These are phyloP conservation scores for Ramalina intermedia DNA, from an alignment of 495 filamentous ascomycete species.

Conservation along the genomic window DNA sequence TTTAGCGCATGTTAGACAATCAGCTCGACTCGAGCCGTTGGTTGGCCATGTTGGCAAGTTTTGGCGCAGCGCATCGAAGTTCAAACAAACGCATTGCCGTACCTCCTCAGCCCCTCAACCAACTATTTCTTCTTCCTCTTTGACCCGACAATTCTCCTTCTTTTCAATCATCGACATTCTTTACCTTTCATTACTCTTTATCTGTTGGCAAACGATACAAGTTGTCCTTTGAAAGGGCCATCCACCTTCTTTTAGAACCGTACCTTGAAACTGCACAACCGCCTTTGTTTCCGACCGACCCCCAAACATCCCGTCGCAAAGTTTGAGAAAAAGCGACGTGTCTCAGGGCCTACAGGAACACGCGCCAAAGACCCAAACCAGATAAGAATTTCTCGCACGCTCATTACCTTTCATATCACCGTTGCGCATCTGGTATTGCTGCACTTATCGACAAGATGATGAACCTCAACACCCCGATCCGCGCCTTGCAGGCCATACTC, in stretches of 20 bases:
- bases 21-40: no score
- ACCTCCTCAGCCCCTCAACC: neutral
- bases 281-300: neutral
- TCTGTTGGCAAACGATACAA: neutral
- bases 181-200: neutral
- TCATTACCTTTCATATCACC: no score
- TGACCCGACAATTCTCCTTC: neutral
- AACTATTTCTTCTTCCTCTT: neutral
- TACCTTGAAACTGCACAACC: neutral
- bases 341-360: neutral
- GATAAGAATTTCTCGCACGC: neutral
- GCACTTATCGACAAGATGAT: conserved; percentile 22
- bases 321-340: neutral
- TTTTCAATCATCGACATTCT: neutral
- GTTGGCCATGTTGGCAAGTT: no score
- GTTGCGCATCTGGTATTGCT: neutral
- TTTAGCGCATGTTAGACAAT: no score
- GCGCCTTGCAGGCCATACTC: conserved; percentile 49
- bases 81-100: no score
- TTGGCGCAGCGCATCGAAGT: no score
- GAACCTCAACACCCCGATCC: conserved; percentile 45
- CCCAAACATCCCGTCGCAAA: neutral
- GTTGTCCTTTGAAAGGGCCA: neutral
- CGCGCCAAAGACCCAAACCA: neutral
- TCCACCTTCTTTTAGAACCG: neutral